Evolutionary conservation across 768 basidiomycete species (phyloP).

Genomic region (Trametes sanguinea): DNA sequence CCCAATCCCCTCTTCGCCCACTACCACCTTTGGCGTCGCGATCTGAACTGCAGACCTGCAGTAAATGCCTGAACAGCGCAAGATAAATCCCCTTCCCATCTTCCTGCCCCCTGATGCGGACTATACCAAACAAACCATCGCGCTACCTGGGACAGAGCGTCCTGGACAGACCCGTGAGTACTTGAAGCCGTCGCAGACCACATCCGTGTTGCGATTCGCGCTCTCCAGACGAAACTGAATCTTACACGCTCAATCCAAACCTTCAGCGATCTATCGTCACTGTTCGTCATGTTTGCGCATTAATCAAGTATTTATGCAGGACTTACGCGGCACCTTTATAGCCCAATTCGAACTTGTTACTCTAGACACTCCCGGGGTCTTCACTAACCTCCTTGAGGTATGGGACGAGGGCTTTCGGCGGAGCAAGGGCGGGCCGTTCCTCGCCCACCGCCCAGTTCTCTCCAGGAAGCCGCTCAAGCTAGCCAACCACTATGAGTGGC

Average conservation of each 20-base stretch:
- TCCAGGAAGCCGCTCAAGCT: slow-evolving; percentile 69
- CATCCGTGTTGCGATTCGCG: no score
- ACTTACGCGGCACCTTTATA: neutral
- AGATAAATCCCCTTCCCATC: slow-evolving; percentile 22
- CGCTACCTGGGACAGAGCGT: slow-evolving; percentile 76
- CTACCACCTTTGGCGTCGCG: neutral
- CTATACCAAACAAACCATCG: slow-evolving; percentile 60
- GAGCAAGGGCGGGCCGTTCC: slow-evolving; percentile 51
- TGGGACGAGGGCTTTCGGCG: slow-evolving; percentile 62
- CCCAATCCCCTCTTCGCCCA: neutral
- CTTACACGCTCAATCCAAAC: neutral
- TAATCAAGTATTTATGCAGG: neutral
- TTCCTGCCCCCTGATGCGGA: slow-evolving; percentile 43
- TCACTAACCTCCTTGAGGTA: slow-evolving; percentile 59
- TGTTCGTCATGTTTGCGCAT: neutral
- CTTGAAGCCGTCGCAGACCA: neutral
- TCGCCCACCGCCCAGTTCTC: slow-evolving; percentile 70
- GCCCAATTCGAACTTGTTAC: slow-evolving; percentile 36
- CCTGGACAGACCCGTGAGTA: slow-evolving; percentile 77
- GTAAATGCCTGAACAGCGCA: slow-evolving; percentile 2
- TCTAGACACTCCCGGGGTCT: slow-evolving; percentile 49
- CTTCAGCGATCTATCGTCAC: slow-evolving; percentile 13
- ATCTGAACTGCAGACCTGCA: neutral
- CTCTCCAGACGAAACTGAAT: neutral
- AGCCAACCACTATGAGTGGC: slow-evolving; percentile 71